These are phyloP conservation scores for Sicyos edulis DNA, from an alignment of 306 rosid genomes.

Conservation along the genomic window DNA sequence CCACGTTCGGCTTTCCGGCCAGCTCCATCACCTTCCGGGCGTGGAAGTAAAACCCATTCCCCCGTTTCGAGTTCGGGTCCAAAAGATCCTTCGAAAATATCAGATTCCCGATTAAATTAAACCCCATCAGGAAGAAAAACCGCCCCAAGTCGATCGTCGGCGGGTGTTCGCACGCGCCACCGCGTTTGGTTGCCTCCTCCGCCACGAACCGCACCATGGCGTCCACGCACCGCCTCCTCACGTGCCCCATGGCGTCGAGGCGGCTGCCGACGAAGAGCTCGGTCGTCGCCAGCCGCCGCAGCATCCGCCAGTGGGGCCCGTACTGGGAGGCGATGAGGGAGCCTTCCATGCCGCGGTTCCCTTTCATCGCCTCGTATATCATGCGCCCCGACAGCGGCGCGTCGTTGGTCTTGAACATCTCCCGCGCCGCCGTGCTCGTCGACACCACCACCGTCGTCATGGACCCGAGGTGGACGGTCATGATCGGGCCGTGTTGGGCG, in stretches of 20 bases:
- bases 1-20: conserved; percentile 74
- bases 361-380: conserved; percentile 78
- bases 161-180: conserved; percentile 12
- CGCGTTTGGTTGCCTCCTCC: not conserved
- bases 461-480: conserved; percentile 74
- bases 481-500: conserved; percentile 59
- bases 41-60: conserved; percentile 51
- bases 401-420: conserved; percentile 67
- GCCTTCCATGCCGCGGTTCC: conserved; percentile 47
- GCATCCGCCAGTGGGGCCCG: conserved; percentile 75
- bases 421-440: conserved; percentile 44
- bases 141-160: conserved; percentile 49
- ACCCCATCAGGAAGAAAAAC: conserved; percentile 60
- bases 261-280: conserved; percentile 57
- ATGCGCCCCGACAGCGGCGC: conserved; percentile 57
- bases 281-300: conserved; percentile 40
- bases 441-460: conserved; percentile 78
- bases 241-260: conserved; percentile 38
- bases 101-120: conserved; percentile 76
- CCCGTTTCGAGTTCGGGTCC: conserved; percentile 54
- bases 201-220: conserved; percentile 42
- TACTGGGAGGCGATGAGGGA: conserved; percentile 66
- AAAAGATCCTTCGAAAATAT: conserved; percentile 72
- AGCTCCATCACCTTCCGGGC: conserved; percentile 64
- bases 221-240: conserved; percentile 52